Evolutionary conservation across 2,329 filamentous ascomycete species (phyloP).

Genomic region (Pezicula rhizophila): DNA sequence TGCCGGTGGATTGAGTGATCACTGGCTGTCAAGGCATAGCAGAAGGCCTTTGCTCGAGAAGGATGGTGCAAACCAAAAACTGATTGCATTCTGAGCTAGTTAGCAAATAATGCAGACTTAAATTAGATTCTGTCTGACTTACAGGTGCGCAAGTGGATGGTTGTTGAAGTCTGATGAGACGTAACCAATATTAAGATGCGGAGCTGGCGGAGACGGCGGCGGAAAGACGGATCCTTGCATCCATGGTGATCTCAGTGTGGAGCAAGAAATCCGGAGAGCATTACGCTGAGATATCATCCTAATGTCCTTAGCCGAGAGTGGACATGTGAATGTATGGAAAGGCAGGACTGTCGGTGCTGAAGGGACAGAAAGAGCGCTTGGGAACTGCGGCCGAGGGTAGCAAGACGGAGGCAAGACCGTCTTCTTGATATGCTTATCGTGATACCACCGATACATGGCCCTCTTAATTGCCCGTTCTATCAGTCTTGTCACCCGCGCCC

Average conservation of each 20-base stretch:
- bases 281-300: slow-evolving; percentile 93
- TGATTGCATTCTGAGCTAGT: slow-evolving; percentile 71
- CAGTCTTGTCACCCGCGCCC: slow-evolving; percentile 74
- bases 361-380: slow-evolving; percentile 67
- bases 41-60: slow-evolving; percentile 72
- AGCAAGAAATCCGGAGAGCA: slow-evolving; percentile 84
- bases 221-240: slow-evolving; percentile 72
- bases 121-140: slow-evolving; percentile 25
- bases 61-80: slow-evolving; percentile 88
- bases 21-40: slow-evolving; percentile 90
- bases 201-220: slow-evolving; percentile 77
- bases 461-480: slow-evolving; percentile 78
- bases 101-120: slow-evolving; percentile 3
- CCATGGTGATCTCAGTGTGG: slow-evolving; percentile 82
- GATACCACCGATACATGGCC: slow-evolving; percentile 81
- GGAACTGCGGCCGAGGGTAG: slow-evolving; percentile 71
- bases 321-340: slow-evolving; percentile 96
- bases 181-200: slow-evolving; percentile 87
- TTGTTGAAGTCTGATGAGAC: slow-evolving; percentile 99
- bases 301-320: slow-evolving; percentile 84
- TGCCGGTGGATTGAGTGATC: slow-evolving; percentile 84
- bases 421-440: slow-evolving; percentile 65
- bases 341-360: slow-evolving; percentile 90
- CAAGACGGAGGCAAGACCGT: slow-evolving; percentile 47
- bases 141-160: slow-evolving; percentile 87